A percentile compares a stretch with the other conserved stretches of the same genome.
Conservation (phyloP, 768 basidiomycete genomes). For the Tephrocybe sp. region DNA sequence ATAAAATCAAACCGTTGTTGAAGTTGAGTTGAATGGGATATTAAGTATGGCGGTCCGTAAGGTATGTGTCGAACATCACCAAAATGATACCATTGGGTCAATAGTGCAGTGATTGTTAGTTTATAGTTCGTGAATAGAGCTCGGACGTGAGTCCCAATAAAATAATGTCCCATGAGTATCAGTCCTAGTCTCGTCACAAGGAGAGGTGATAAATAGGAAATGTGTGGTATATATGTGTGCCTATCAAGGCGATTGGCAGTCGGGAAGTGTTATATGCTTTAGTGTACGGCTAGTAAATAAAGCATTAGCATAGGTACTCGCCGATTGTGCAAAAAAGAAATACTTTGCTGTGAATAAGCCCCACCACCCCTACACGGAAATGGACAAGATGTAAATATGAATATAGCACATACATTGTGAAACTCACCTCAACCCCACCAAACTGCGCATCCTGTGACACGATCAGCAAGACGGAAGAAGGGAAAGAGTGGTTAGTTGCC, state of each 20-base stretch:
- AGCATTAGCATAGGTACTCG: not conserved
- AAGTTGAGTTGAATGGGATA: too few species aligned
- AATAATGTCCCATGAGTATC: not conserved
- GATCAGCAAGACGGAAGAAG: conserved; percentile 1
- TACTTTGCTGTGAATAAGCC: conserved; percentile 44
- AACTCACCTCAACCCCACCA: conserved; percentile 68
- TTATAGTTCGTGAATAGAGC: not conserved
- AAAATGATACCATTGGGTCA: too few species aligned
- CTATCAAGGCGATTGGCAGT: conserved; percentile 47
- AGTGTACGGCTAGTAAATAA: conserved; percentile 54
- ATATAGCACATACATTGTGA: not conserved
- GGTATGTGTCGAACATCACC: too few species aligned
- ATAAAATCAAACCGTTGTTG: too few species aligned
- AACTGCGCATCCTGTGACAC: conserved; percentile 48
- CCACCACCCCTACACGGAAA: conserved; percentile 40
- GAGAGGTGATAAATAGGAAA: not conserved
- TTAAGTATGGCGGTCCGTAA: too few species aligned
- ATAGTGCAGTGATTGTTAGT: too few species aligned
- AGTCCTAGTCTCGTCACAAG: not conserved
- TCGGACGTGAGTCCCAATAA: not conserved
- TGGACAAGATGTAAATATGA: not conserved
- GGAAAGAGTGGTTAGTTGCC: conserved; percentile 17
- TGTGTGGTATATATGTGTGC: not conserved
- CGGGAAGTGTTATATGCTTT: conserved; percentile 68
- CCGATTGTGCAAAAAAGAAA: conserved; percentile 6